Evolutionary conservation across 1,139 yeast genomes (phyloP).

Genomic region (Hemisphaericaspora xylofermentans): DNA sequence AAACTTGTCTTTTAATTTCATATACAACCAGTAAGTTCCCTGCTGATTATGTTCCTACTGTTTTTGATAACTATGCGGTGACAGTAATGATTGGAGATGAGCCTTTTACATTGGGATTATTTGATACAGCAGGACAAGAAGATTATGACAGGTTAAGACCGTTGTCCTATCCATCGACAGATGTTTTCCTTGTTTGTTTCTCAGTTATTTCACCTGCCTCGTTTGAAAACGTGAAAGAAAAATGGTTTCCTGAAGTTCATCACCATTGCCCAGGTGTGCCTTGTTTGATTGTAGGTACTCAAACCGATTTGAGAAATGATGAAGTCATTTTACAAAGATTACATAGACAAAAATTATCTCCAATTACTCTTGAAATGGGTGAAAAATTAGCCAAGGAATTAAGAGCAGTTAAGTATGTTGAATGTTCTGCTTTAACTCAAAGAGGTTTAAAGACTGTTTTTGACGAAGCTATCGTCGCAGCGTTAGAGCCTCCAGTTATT

Average conservation of each 20-base stretch:
- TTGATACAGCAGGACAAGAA: slow-evolving; percentile 99
- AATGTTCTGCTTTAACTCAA: slow-evolving; percentile 97
- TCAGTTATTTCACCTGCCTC: slow-evolving; percentile 95
- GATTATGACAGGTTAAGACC: slow-evolving; percentile 98
- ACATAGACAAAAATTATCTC: slow-evolving; percentile 85
- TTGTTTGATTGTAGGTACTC: slow-evolving; percentile 93
- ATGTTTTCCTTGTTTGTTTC: slow-evolving; percentile 91
- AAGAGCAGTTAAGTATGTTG: slow-evolving; percentile 93
- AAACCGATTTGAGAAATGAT: slow-evolving; percentile 91
- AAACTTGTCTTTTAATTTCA: slow-evolving; percentile 86
- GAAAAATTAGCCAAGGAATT: slow-evolving; percentile 90
- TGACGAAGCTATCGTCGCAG: slow-evolving; percentile 97
- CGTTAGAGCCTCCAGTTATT: slow-evolving; percentile 86
- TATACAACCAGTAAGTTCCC: slow-evolving; percentile 87
- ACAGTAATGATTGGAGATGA: slow-evolving; percentile 98
- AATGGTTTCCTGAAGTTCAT: slow-evolving; percentile 98
- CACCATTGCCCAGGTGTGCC: slow-evolving; percentile 95
- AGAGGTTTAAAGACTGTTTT: slow-evolving; percentile 93
- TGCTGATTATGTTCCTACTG: slow-evolving; percentile 87
- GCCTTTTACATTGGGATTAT: slow-evolving; percentile 92
- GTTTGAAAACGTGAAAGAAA: slow-evolving; percentile 96
- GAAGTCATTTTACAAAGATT: slow-evolving; percentile 86
- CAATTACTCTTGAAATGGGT: slow-evolving; percentile 85
- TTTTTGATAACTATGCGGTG: slow-evolving; percentile 95
- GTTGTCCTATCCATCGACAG: slow-evolving; percentile 93